Conservation (phyloP, 768 basidiomycete species). For the Strobilomyces confusus region DNA sequence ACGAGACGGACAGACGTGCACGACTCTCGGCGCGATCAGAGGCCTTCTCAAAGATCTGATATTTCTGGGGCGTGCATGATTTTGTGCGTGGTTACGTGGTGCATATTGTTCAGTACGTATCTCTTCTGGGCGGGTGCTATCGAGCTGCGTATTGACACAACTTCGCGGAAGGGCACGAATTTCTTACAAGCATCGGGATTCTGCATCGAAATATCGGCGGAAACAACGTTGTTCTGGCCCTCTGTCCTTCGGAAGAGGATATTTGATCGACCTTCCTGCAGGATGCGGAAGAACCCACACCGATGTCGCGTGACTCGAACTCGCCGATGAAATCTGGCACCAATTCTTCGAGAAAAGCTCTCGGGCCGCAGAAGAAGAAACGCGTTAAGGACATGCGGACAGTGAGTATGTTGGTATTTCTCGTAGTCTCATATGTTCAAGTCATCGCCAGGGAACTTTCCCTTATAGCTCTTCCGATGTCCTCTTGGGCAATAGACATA, state of each 20-base stretch:
- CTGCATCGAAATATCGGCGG: background rate
- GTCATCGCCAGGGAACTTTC: too few relatives aligned
- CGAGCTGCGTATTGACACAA: background rate
- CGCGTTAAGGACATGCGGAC: too few relatives aligned
- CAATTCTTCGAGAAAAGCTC: too few relatives aligned
- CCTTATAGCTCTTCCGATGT: background rate
- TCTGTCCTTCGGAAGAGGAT: constrained; percentile 16
- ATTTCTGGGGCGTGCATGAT: constrained; percentile 5
- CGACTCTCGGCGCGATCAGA: background rate
- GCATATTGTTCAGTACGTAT: background rate
- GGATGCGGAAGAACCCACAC: background rate
- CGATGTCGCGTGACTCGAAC: too few relatives aligned
- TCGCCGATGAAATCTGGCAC: too few relatives aligned
- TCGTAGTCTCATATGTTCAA: too few relatives aligned
- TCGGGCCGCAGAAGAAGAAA: too few relatives aligned
- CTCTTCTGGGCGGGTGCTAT: background rate
- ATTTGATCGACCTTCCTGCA: constrained; percentile 27
- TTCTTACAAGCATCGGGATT: background rate
- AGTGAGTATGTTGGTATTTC: too few relatives aligned
- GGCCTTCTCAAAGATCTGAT: background rate
- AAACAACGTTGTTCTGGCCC: background rate
- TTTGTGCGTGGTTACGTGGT: background rate
- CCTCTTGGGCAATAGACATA: background rate
- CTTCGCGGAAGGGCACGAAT: background rate
- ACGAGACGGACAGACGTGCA: background rate